These are phyloP conservation scores for Cladochytrium replicatum DNA, from an alignment of 192 early-diverging fungal species.

Conservation along the genomic window DNA sequence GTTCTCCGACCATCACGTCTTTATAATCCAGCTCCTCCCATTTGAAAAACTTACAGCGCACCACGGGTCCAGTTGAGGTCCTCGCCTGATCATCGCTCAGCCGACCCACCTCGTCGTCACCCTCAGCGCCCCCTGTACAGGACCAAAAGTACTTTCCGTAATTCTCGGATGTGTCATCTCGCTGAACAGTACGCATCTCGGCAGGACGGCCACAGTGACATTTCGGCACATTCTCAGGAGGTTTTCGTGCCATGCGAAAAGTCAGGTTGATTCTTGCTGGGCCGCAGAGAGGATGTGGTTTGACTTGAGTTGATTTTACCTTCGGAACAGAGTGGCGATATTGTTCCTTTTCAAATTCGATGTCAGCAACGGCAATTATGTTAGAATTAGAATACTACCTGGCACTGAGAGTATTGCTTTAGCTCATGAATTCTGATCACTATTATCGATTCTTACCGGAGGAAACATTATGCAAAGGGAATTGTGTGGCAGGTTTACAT, in stretches of 20 bases:
- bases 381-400: neutral
- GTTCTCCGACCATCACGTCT: too few relatives aligned
- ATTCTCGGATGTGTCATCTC: too few relatives aligned
- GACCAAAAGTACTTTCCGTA: too few relatives aligned
- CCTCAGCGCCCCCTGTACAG: too few relatives aligned
- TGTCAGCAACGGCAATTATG: neutral
- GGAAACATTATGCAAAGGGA: slow-evolving; percentile 44
- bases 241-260: slow-evolving; percentile 30
- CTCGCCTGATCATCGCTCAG: too few relatives aligned
- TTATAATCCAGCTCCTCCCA: too few relatives aligned
- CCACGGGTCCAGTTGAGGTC: too few relatives aligned
- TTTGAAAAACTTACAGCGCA: too few relatives aligned
- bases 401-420: neutral
- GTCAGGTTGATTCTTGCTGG: slow-evolving; percentile 37
- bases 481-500: slow-evolving; percentile 36
- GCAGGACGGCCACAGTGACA: too few relatives aligned
- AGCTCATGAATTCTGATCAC: neutral
- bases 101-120: too few relatives aligned
- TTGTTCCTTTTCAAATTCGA: slow-evolving; percentile 14
- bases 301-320: slow-evolving; percentile 4
- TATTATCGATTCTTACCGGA: slow-evolving; percentile 16
- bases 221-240: too few relatives aligned
- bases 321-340: slow-evolving; percentile 36
- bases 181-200: too few relatives aligned
- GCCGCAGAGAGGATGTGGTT: slow-evolving; percentile 24